Base-by-base conservation (phyloP, 208 protist species). In the Crithidia bombi region DNA sequence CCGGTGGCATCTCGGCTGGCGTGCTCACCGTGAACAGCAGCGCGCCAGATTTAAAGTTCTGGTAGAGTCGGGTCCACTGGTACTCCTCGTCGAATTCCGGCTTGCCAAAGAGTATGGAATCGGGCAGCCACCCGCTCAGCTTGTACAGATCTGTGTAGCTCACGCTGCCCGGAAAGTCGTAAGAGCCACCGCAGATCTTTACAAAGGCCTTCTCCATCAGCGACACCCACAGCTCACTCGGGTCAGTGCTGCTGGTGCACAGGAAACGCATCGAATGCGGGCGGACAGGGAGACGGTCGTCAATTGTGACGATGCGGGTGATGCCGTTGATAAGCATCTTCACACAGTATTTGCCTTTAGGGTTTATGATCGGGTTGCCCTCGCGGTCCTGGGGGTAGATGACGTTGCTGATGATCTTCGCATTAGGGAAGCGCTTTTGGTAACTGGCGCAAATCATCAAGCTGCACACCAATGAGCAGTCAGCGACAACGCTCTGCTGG, bases 241-340 rank as follows among this genome's bases (percentile, higher is more conserved):
- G 62, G 75, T 86, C 79, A 19, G 65, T 73, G 72, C 78, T 89
- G 54, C 74, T 70, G 12, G 69, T 78, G 56, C 75, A 82, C 25
- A 89, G 69, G 11, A 78, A 69, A 23, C 65, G 47, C 41, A 56
- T 44, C 5, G 75, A 85, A 28, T 62, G 55, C 3, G 80, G 83
- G 28, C 81, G 75, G 35, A 82, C 79, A 11, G 91, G 89, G 41
- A 97, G 82, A 19, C 89, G 81, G 65, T 97, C 93, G 72, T 97
- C 93, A 23, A 97, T 83, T 19, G 86, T 87, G 44, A 97, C 87
- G 55, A 95, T 82, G 25, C 93, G 87, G 19, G 88, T 93, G 26
- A 90, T 89, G 55, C 93, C 93, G 70, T 97, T 97, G 65, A 97
- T 79, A n/a, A 96, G 80, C 87, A 97, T 93, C 73, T 96, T 96